Evolutionary conservation across 768 basidiomycete species (phyloP).

Genomic region (Brasilioporus rufonigricans): DNA sequence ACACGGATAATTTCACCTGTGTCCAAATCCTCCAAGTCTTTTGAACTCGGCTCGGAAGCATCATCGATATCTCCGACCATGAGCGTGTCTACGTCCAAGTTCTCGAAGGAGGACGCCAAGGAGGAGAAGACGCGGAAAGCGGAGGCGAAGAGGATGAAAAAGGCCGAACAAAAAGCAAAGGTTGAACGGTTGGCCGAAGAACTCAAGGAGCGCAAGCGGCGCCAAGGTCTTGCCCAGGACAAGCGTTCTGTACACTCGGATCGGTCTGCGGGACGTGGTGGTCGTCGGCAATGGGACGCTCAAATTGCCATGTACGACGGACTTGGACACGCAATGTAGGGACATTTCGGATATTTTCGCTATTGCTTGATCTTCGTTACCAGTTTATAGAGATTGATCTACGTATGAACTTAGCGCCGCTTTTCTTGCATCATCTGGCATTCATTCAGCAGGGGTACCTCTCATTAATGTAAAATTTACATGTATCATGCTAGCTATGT

Average conservation of each 20-base stretch:
- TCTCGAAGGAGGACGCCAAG: slow-evolving; percentile 25
- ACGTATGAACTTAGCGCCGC: slow-evolving; percentile 10
- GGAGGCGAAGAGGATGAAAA: slow-evolving; percentile 42
- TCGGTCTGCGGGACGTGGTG: slow-evolving; percentile 16
- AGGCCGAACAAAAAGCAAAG: slow-evolving; percentile 39
- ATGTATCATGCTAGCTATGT: slow-evolving; percentile 23
- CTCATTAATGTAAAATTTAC: slow-evolving; percentile 31
- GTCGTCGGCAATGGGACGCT: slow-evolving; percentile 21
- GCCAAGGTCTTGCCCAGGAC: slow-evolving; percentile 29
- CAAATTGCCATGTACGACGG: slow-evolving; percentile 34
- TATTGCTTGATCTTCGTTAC: slow-evolving; percentile 16
- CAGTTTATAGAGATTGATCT: slow-evolving; percentile 15
- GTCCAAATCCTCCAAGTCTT: slow-evolving; percentile 14
- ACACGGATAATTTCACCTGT: slow-evolving; percentile 28
- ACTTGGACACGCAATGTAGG: slow-evolving; percentile 26
- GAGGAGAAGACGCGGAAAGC: slow-evolving; percentile 45
- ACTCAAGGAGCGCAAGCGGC: slow-evolving; percentile 39
- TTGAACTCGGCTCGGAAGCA: slow-evolving; percentile 4
- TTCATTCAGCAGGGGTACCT: slow-evolving; percentile 13
- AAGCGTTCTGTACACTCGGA: slow-evolving; percentile 30
- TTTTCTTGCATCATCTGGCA: slow-evolving; percentile 16
- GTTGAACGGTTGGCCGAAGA: slow-evolving; percentile 44
- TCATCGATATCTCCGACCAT: slow-evolving; percentile 19
- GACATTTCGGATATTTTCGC: slow-evolving; percentile 6
- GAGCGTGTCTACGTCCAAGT: slow-evolving; percentile 9